Base-by-base conservation (phyloP, 805 yeast genomes). In the Myxozyma lipomycoides region DNA sequence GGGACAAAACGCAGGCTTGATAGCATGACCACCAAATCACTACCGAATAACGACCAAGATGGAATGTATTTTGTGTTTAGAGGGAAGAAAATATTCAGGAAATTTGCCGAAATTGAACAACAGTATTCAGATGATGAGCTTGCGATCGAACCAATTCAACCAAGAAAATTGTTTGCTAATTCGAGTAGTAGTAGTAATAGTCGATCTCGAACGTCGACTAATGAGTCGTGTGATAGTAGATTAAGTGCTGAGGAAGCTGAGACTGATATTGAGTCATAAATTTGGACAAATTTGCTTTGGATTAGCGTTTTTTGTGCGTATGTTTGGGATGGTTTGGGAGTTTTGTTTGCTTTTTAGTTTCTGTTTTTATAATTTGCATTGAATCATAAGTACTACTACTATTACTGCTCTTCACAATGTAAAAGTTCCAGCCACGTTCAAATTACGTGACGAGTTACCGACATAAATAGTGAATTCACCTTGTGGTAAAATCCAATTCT, bases 401-500 rank as follows among this genome's bases (percentile, higher is more conserved):
- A 9, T 28, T 28, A 28, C 32, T 7, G 12, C 12, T 12, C 7
- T 21, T 35, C 28, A 43, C 24, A 50, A 21, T 28, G 36, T 41
- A 21, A 50, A 46, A 7, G 37, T 42, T 7, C 51, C 51, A 3
- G 49, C 47, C 19, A 28, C 21, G 5, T 18, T 21, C 5, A 32
- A 23, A 22, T 40, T 39, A 17, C 58, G 48, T 25, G 56, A 50
- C 39, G 56, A 50, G 18, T 19, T 45, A 1, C 82, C 77, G 36
- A 79, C 70, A 53, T 72, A 78, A 7, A 80, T 65, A 51, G 71
- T 73, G 65, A 78, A 81, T 2, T 72, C 69, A 1, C 84, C 85
- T 7, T 77, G 74, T 57, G 73, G 78, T 36, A 79, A 74, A 21
- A 77, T 66, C 84, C 85, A 80, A 56, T 78, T 77, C 61, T 78